A percentile compares a stretch with the other conserved stretches of the same genome.
phyloP scores from a whole-genome alignment of 2,329 filamentous ascomycete species.

The Fusarium fujikuroi region DNA sequence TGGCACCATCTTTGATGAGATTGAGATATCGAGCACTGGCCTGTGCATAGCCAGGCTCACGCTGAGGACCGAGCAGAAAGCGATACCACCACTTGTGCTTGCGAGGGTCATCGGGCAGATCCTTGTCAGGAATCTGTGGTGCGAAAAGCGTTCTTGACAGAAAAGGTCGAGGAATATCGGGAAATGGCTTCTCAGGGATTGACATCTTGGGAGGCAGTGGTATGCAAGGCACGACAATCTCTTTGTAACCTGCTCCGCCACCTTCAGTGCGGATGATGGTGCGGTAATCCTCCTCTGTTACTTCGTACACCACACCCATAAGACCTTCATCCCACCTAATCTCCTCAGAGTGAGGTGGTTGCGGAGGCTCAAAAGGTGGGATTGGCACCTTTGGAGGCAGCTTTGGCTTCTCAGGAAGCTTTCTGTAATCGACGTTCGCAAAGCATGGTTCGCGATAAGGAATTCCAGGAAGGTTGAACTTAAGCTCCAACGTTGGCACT shows the following conservation, averaged over 20 bases:
- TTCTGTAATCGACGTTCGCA: slow-evolving; percentile 77
- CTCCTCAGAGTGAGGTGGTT: slow-evolving; percentile 34
- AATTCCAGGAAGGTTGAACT: slow-evolving; percentile 86
- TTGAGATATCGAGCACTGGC: slow-evolving; percentile 85
- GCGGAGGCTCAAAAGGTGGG: slow-evolving; percentile 39
- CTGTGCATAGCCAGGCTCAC: slow-evolving; percentile 79
- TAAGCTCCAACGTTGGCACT: slow-evolving; percentile 80
- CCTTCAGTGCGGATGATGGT: slow-evolving; percentile 93
- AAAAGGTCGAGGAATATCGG: slow-evolving; percentile 70
- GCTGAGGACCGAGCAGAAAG: slow-evolving; percentile 57
- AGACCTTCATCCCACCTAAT: slow-evolving; percentile 79
- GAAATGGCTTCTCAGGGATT: slow-evolving; percentile 70
- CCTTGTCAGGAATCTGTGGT: slow-evolving; percentile 60
- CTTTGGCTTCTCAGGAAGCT: slow-evolving; percentile 56
- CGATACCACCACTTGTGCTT: slow-evolving; percentile 58
- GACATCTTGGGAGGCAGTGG: slow-evolving; percentile 68
- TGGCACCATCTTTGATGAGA: slow-evolving; percentile 80
- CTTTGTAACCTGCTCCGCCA: slow-evolving; percentile 84
- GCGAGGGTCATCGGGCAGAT: slow-evolving; percentile 46
- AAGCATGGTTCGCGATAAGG: slow-evolving; percentile 94
- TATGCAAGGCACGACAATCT: slow-evolving; percentile 83
- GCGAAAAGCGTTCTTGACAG: slow-evolving; percentile 87
- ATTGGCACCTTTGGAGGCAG: slow-evolving; percentile 48
- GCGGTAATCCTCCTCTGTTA: slow-evolving; percentile 82
- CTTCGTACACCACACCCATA: slow-evolving; percentile 94